Evolutionary conservation across 306 rosid genomes (phyloP), one percentile per base, ranked within the genome.

Genomic region (Alnus rubra): DNA sequence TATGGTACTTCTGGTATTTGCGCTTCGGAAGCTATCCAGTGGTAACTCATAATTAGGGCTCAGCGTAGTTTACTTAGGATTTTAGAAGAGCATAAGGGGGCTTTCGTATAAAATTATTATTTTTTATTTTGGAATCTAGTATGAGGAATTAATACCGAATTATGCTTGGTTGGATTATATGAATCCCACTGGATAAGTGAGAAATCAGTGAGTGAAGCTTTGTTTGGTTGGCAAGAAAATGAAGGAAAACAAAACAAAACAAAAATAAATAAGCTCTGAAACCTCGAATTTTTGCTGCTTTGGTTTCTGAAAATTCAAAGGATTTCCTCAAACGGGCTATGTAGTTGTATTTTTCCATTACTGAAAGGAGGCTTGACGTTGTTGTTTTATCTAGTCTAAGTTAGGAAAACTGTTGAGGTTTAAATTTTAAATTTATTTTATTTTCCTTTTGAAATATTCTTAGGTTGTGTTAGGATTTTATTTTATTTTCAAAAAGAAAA

Each of bases 1-100:
- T 15, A 10, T 59, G 35, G 1, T 3, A 28, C 28, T 23, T 3
- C 37, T 2, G 65, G 65, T 59, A 18, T 53, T 31, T 4, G 58
- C 45, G 9, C 52, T 35, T 67, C 49, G 50, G 55, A 62, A 58
- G 23, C 9, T 53, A 53, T 53, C 7, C 6, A 18, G 59, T 16
- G 59, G 44, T 62, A 30, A 67, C 12, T 37, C 50, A 3, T 16
- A 16, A 39, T 4, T 67, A 6, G 50, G 72, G 14, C 12, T 67
- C 23, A 42, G 72, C 42, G 28, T 37, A 42, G 49, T 60, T 31
- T 28, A 9, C 2, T 45, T 71, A 52, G 81, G 74, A 72, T 71
- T 77, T 75, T 51, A 37, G 75, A 35, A 74, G 23, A 48, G 72
- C 49, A 55, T 74, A 69, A 44, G 3, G 4, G 18, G 69, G 5